These are phyloP conservation scores for Allium sativum DNA, from an alignment of 106 monocot species.

Conservation along the genomic window DNA sequence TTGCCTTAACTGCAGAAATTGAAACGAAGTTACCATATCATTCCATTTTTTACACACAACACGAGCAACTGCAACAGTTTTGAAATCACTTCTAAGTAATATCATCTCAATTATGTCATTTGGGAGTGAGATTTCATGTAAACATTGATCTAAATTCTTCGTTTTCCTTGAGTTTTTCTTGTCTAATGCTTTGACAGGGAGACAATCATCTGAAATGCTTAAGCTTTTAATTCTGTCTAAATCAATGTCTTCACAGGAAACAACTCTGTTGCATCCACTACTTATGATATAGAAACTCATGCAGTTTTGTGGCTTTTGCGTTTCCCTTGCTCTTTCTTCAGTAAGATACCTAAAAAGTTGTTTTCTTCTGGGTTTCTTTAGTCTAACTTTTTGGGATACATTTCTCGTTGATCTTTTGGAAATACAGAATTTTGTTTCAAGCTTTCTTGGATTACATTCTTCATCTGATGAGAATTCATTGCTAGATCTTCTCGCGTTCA, in stretches of 20 bases:
- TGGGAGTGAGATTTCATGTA: slow-evolving; percentile 28
- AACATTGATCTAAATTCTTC: slow-evolving; percentile 12
- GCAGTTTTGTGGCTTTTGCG: slow-evolving; percentile 15
- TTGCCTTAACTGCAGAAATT: slow-evolving; percentile 40
- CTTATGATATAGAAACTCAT: slow-evolving; percentile 31
- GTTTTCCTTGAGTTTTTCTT: slow-evolving; percentile 27
- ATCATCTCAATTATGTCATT: slow-evolving; percentile 75
- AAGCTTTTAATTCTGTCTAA: slow-evolving; percentile 8
- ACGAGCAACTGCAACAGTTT: slow-evolving; percentile 34
- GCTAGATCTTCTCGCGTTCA: not conserved
- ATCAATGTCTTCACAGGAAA: slow-evolving; percentile 59
- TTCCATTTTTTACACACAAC: slow-evolving; percentile 79
- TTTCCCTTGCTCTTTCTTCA: slow-evolving; percentile 2
- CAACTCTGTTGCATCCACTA: slow-evolving; percentile 52
- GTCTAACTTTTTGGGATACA: slow-evolving; percentile 19
- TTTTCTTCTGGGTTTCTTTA: slow-evolving; percentile 18
- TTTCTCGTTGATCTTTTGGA: slow-evolving; percentile 11
- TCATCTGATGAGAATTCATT: slow-evolving; percentile 5
- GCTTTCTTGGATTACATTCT: slow-evolving; percentile 13
- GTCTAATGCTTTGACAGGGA: slow-evolving; percentile 12
- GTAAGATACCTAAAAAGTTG: not conserved
- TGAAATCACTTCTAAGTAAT: slow-evolving; percentile 48
- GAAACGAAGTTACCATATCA: slow-evolving; percentile 29
- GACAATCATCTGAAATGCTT: slow-evolving; percentile 20
- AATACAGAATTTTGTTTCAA: slow-evolving; percentile 18